A percentile compares a stretch with the other conserved stretches of the same genome.
Conservation (phyloP, 768 basidiomycete genomes). For the Multifurca ochricompacta region DNA sequence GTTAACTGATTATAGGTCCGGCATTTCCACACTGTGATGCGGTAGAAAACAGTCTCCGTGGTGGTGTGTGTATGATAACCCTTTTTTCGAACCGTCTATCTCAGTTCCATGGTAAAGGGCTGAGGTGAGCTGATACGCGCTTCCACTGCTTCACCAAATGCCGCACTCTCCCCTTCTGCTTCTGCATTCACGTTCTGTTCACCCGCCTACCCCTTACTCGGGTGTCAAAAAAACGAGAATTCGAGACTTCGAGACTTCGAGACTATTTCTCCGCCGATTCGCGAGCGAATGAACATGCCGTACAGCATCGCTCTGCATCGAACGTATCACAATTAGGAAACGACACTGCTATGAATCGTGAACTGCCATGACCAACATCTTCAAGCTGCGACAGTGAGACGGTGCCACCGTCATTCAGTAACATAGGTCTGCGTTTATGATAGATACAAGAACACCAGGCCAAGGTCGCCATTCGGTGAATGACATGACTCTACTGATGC, state of each 20-base stretch:
- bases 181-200: not conserved
- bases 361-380: not conserved
- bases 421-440: not conserved
- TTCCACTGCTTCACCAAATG: not conserved
- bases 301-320: not conserved
- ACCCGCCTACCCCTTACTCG: not conserved
- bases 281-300: not conserved
- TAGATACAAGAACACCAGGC: not conserved
- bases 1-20: not conserved
- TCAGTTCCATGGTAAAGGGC: not conserved
- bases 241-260: constrained; percentile 1
- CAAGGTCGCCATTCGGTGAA: not conserved
- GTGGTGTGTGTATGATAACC: too few species aligned
- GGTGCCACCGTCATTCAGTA: not conserved
- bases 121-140: constrained; percentile 1
- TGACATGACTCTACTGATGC: not conserved
- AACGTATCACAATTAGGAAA: not conserved
- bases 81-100: not conserved
- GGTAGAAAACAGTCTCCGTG: not conserved
- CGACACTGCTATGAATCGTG: not conserved
- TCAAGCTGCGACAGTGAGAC: not conserved
- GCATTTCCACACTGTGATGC: not conserved
- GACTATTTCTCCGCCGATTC: not conserved
- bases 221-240: not conserved
- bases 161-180: too few species aligned